Conservation (phyloP, 148 eudicot species). For the Vaccinium macrocarpon region DNA sequence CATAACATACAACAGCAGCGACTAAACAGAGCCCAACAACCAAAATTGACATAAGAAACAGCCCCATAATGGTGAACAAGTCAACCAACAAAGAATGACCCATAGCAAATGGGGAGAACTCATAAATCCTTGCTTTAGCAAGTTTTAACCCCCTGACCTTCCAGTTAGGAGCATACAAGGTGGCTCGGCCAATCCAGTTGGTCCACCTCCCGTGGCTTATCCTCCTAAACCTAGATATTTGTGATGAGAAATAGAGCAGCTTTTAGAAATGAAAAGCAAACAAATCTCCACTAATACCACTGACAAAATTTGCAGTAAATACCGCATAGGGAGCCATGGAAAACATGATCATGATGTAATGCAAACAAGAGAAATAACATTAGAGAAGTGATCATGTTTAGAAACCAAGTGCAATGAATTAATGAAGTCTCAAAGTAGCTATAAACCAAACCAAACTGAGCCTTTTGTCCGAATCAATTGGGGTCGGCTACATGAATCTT, state of each 20-base stretch:
- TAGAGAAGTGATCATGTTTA: not conserved
- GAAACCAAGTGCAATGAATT: not conserved
- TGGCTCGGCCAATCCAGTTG: not conserved
- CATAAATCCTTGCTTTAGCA: not conserved
- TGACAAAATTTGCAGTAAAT: not conserved
- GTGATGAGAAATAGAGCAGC: not conserved
- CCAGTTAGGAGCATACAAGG: not conserved
- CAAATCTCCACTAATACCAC: not conserved
- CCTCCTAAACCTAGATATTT: not conserved
- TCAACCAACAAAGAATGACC: not conserved
- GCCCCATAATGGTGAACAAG: not conserved
- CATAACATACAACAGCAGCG: not conserved
- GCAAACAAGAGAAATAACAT: not conserved
- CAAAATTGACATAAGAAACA: not conserved
- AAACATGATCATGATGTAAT: not conserved
- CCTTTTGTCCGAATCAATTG: no score
- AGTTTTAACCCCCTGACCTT: not conserved
- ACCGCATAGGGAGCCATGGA: not conserved
- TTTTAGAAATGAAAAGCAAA: not conserved
- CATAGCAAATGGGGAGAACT: not conserved
- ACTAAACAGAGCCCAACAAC: not conserved
- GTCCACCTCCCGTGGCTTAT: not conserved
- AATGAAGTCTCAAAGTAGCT: not conserved
- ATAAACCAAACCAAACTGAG: no score
- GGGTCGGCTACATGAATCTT: no score